These are phyloP conservation scores for Tardiomyces depauwii DNA, from an alignment of 1,139 yeast species.

Conservation along the genomic window DNA sequence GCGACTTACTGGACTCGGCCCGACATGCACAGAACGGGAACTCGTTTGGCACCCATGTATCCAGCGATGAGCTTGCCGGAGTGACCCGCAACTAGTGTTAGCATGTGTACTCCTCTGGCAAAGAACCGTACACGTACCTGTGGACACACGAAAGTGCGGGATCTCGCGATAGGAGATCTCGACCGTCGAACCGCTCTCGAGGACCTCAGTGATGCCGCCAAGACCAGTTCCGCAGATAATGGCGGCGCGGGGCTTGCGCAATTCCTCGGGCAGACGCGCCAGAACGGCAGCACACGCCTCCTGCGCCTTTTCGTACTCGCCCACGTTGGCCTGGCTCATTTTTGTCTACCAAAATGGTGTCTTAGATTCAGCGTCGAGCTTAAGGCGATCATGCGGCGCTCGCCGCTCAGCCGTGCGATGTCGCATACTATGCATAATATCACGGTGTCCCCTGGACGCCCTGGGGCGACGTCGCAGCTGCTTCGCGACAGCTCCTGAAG, in stretches of 20 bases:
- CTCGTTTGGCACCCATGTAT: slow-evolving; percentile 49
- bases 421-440: no score
- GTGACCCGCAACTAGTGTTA: slow-evolving; percentile 59
- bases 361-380: no score
- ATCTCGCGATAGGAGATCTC: slow-evolving; percentile 54
- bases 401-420: no score
- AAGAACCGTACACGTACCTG: no score
- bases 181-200: slow-evolving; percentile 33
- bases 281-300: slow-evolving; percentile 17
- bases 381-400: no score
- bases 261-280: slow-evolving; percentile 16
- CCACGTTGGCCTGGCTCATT: neutral
- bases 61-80: slow-evolving; percentile 79
- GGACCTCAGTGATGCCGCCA: slow-evolving; percentile 64
- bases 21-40: slow-evolving; percentile 86
- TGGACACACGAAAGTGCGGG: slow-evolving; percentile 73
- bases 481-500: no score
- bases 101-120: no score
- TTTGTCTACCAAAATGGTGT: no score
- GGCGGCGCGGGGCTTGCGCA: slow-evolving; percentile 33
- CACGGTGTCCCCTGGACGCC: no score
- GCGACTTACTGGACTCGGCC: slow-evolving; percentile 62
- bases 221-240: slow-evolving; percentile 93
- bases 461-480: no score
- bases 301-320: slow-evolving; percentile 12